A percentile compares a stretch with the other conserved stretches of the same genome.
Conservation (phyloP, 1,284 basidiomycete genomes). For the Ceratobasidium theobromae region DNA sequence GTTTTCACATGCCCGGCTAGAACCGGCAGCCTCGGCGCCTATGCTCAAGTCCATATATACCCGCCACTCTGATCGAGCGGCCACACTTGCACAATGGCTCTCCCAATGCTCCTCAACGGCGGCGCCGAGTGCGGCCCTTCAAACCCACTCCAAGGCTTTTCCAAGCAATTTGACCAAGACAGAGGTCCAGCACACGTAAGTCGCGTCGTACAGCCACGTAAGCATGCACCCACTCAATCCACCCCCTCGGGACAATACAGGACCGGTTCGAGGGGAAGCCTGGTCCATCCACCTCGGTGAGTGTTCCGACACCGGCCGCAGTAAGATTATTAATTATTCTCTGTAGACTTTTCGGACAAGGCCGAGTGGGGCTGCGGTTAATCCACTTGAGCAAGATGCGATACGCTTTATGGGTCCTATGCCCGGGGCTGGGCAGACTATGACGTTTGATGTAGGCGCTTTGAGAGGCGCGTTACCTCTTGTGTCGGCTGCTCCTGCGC, state of each 20-base stretch:
- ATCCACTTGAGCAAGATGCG: constrained; percentile 59
- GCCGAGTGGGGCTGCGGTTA: constrained; percentile 45
- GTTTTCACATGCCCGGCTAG: constrained; percentile 14
- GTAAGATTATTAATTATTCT: constrained; percentile 34
- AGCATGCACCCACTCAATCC: too few relatives aligned
- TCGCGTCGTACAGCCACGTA: too few relatives aligned
- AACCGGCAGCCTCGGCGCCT: constrained; percentile 1
- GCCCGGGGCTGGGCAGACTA: neutral
- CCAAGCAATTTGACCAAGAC: constrained; percentile 75
- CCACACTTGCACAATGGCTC: constrained; percentile 51
- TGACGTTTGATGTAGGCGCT: constrained; percentile 29
- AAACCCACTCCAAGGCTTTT: constrained; percentile 75
- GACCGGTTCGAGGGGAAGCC: constrained; percentile 62
- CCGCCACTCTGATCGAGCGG: neutral
- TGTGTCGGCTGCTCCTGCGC: neutral
- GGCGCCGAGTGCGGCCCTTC: constrained; percentile 74
- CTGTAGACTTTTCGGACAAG: constrained; percentile 62
- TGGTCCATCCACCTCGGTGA: constrained; percentile 60
- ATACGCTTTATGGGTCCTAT: constrained; percentile 62
- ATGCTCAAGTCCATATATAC: neutral
- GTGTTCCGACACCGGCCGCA: too few relatives aligned
- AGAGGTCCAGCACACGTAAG: constrained; percentile 73
- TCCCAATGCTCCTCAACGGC: constrained; percentile 69
- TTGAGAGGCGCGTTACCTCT: constrained; percentile 31
- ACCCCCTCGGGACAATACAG: too few relatives aligned